These are phyloP conservation scores for Aspergillus carlsbadensis DNA, from an alignment of 495 filamentous ascomycete species.

Conservation along the genomic window DNA sequence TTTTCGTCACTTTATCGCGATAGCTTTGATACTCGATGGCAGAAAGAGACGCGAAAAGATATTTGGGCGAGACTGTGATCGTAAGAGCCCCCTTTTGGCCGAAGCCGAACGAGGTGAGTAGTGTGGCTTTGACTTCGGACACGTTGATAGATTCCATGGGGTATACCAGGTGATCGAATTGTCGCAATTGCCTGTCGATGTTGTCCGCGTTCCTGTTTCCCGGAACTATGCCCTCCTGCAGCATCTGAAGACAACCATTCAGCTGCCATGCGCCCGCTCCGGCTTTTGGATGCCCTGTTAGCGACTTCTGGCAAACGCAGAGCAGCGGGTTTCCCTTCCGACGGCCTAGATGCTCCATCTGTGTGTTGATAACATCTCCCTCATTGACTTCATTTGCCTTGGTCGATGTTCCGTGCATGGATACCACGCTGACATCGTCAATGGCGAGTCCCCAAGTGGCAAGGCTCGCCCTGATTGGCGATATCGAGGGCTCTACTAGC, in stretches of 20 bases:
- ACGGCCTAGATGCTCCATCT: conserved; percentile 90
- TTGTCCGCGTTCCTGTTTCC: conserved; percentile 99
- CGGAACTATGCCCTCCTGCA: conserved; percentile 88
- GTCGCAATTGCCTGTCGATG: conserved; percentile 87
- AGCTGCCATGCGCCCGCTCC: conserved; percentile 99
- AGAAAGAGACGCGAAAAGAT: conserved; percentile 84
- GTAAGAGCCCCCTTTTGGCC: conserved; percentile 97
- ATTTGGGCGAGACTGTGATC: conserved; percentile 90
- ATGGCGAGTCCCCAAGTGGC: conserved; percentile 97
- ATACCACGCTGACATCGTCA: conserved; percentile 90
- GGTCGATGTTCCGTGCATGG: conserved; percentile 98
- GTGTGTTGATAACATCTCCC: conserved; percentile 93
- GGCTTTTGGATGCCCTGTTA: conserved; percentile 98
- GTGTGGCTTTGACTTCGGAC: conserved; percentile 93
- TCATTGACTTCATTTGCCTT: conserved; percentile 99
- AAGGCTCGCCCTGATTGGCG: conserved; percentile 87
- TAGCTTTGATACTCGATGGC: conserved; percentile 30
- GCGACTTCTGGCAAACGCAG: conserved; percentile 98
- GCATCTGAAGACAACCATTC: conserved; percentile 91
- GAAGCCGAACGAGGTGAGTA: conserved; percentile 97
- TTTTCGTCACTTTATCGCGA: conserved; percentile 84
- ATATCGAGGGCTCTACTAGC: conserved; percentile 86
- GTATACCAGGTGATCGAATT: conserved; percentile 96
- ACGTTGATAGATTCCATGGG: conserved; percentile 90
- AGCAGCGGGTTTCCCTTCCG: conserved; percentile 95